phyloP scores from a whole-genome alignment of 2,329 filamentous ascomycete species.

The Fusarium dlaminii region DNA sequence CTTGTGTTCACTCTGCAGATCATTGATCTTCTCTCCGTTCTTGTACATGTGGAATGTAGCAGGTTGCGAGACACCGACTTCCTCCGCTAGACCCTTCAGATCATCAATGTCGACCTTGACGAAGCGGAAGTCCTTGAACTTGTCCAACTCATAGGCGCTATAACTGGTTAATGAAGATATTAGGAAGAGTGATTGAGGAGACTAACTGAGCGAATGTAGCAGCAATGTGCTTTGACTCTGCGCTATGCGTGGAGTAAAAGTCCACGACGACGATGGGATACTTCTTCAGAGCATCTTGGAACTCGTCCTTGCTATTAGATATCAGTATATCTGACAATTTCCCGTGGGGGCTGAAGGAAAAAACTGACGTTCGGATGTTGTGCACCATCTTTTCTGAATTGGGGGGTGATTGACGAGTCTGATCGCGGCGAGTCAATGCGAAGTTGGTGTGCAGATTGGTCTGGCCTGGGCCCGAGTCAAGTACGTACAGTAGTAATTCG shows the following conservation, averaged over 20 bases:
- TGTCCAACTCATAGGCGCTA: slow-evolving; percentile 23
- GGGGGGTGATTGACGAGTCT: background rate
- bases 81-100: slow-evolving; percentile 3
- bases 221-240: slow-evolving; percentile 23
- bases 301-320: slow-evolving; percentile 14
- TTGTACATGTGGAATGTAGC: slow-evolving; percentile 28
- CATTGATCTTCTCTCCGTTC: slow-evolving; percentile 17
- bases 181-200: accelerated
- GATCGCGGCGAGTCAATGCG: background rate
- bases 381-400: slow-evolving; percentile 28
- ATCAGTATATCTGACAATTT: background rate
- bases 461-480: background rate
- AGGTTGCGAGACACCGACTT: slow-evolving; percentile 6
- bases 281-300: slow-evolving; percentile 15
- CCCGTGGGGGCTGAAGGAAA: accelerated
- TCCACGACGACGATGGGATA: slow-evolving; percentile 24
- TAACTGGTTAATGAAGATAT: accelerated
- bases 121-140: slow-evolving; percentile 32
- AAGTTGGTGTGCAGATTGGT: background rate
- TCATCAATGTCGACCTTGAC: slow-evolving; percentile 30
- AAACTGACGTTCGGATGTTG: slow-evolving; percentile 21
- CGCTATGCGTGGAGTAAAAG: slow-evolving; percentile 23
- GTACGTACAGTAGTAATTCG: background rate
- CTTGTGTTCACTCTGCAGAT: slow-evolving; percentile 6
- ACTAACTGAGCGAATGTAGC: slow-evolving; percentile 23